Percentiles rank a stretch among this genome's conserved stretches.
These are phyloP conservation scores for Cyberlindnera nakhonratchasimensis DNA, from an alignment of 805 yeast species.

Conservation along the genomic window DNA sequence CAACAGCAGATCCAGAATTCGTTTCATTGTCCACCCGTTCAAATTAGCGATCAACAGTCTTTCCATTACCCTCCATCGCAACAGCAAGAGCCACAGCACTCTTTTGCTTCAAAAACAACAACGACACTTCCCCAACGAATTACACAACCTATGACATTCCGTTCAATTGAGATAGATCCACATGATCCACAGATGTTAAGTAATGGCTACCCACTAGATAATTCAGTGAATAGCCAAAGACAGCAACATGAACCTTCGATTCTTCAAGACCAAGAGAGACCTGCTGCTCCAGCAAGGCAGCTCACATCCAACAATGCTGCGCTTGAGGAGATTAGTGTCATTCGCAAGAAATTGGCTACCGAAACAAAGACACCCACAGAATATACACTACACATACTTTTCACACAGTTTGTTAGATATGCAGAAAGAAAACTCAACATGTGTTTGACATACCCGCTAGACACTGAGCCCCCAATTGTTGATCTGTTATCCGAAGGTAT, in stretches of 20 bases:
- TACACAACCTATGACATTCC: conserved; percentile 11
- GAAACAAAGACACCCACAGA: conserved; percentile 76
- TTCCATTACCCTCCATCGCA: background rate
- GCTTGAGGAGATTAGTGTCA: conserved; percentile 22
- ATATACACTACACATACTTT: conserved; percentile 89
- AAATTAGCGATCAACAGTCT: background rate
- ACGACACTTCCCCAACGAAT: background rate
- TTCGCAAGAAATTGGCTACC: conserved; percentile 41
- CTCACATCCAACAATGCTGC: conserved; percentile 20
- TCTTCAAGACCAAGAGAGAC: background rate
- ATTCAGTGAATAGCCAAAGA: background rate
- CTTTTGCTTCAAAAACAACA: background rate
- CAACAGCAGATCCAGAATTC: conserved; percentile 5
- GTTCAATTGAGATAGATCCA: conserved; percentile 20
- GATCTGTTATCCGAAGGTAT: conserved; percentile 80
- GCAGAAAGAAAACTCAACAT: conserved; percentile 83
- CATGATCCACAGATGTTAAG: conserved; percentile 1
- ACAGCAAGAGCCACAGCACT: background rate
- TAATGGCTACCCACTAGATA: background rate
- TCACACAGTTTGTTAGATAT: conserved; percentile 91
- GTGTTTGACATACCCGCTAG: conserved; percentile 62
- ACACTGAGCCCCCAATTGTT: conserved; percentile 73
- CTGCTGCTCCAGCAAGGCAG: conserved; percentile 6
- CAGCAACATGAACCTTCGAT: background rate
- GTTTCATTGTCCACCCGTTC: background rate